phyloP scores from a whole-genome alignment of 2,329 filamentous ascomycete genomes.

The Pseudogymnoascus destructans region DNA sequence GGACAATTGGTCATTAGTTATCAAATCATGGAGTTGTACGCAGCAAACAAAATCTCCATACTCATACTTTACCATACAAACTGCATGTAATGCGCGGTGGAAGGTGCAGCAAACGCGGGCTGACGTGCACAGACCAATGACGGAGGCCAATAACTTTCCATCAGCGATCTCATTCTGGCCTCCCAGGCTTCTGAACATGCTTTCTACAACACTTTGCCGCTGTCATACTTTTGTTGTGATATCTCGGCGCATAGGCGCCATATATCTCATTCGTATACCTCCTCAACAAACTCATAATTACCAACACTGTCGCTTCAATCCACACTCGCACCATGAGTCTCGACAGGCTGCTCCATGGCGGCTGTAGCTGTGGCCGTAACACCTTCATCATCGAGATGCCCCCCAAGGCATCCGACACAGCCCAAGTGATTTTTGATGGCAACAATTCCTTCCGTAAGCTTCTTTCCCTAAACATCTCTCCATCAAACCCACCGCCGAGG shows the following conservation, averaged over 20 bases:
- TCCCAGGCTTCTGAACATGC: background rate
- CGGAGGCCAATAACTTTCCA: background rate
- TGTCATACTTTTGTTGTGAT: background rate
- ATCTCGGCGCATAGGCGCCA: background rate
- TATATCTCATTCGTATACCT: background rate
- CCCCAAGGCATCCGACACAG: constrained; percentile 38
- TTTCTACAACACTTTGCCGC: background rate
- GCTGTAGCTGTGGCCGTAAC: constrained; percentile 78
- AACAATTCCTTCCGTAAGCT: constrained; percentile 49
- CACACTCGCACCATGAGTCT: constrained; percentile 31
- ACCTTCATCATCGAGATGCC: constrained; percentile 66
- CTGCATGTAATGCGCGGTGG: background rate
- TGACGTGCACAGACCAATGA: constrained; percentile 1
- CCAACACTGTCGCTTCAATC: background rate
- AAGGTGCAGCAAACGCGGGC: background rate
- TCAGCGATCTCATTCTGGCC: background rate
- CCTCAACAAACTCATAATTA: background rate
- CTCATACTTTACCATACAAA: background rate
- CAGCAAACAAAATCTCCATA: background rate
- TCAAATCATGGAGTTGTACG: background rate
- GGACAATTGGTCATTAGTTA: background rate
- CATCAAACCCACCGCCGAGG: background rate
- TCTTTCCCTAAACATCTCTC: background rate
- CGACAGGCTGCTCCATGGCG: constrained; percentile 50
- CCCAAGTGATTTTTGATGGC: constrained; percentile 53